Evolutionary conservation across 495 filamentous ascomycete species (phyloP).

Genomic region (Darksidea phi): DNA sequence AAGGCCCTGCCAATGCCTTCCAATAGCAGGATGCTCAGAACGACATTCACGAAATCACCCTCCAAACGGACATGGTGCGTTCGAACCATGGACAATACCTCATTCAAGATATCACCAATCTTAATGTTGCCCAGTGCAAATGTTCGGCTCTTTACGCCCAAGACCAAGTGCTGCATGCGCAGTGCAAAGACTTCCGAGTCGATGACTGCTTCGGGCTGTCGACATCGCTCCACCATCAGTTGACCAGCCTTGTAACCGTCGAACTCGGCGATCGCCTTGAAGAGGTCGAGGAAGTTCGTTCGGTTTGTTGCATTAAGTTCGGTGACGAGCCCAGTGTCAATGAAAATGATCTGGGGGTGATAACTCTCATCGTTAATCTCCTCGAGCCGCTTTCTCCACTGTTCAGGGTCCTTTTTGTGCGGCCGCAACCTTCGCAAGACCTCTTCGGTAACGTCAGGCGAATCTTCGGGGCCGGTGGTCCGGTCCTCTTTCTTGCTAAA

Average conservation of each 20-base stretch:
- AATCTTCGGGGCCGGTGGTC: conserved; percentile 36
- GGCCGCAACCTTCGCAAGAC: conserved; percentile 79
- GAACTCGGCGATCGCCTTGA: conserved; percentile 94
- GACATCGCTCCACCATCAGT: conserved; percentile 92
- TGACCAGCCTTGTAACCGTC: conserved; percentile 94
- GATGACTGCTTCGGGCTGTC: conserved; percentile 84
- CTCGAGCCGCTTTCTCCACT: conserved; percentile 70
- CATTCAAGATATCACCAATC: conserved; percentile 90
- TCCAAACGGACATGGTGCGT: conserved; percentile 91
- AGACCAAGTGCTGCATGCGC: conserved; percentile 93
- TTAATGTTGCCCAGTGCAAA: conserved; percentile 93
- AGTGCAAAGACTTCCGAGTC: conserved; percentile 87
- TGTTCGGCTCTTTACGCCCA: conserved; percentile 83
- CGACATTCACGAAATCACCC: conserved; percentile 98
- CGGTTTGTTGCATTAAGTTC: conserved; percentile 85
- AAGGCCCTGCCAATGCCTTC: conserved; percentile 91
- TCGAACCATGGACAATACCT: conserved; percentile 90
- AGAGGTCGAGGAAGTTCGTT: conserved; percentile 90
- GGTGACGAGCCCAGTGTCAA: conserved; percentile 95
- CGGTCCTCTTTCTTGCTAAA: conserved; percentile 48
- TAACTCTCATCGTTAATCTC: conserved; percentile 88
- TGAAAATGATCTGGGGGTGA: conserved; percentile 93
- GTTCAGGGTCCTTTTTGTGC: conserved; percentile 58
- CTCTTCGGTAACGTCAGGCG: conserved; percentile 78
- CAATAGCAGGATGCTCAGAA: conserved; percentile 87